Evolutionary conservation across 352 stramenopile genomes (phyloP), one percentile per base, ranked within the genome.

Genomic region (Phytophthora uliginosa): DNA sequence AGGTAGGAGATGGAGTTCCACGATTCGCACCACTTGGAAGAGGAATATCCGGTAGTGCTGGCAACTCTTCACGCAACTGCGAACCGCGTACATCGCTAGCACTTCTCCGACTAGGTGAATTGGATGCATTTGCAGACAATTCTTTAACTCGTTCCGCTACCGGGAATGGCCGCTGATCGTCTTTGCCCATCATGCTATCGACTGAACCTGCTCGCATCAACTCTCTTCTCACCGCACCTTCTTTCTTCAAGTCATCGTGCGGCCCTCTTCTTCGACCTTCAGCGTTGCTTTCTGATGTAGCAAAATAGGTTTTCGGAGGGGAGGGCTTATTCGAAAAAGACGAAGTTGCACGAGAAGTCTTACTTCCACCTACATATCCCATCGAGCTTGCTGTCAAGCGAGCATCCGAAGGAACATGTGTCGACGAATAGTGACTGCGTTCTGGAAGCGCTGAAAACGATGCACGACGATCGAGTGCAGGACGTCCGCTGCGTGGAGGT

Each of bases 21-120:
- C 64, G 60, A 55, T 48, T 54, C 60, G 12, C 56, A 48, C 55
- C 52, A 64, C 67, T 72, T 33, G 81, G 83, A 51, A 86, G 73
- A 34, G 88, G 88, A 28, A 95, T 95, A 40, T 93, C 79, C 8
- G 86, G 88, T 18, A 95, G 66, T 24, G 76, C 75, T 68, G 88
- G 85, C 2, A 89, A 64, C 36, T 93, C 86, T 73, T 95, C 88
- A 42, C 71, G 72, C 18, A 26, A 38, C 9, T 57, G 59, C 42
- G 51, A 59, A 34, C 36, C 20, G 42, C 24, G 34, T 55, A 31
- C 31, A 47, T 58, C 59, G 33, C 51, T 36, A 28, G 63, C 38
- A 40, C n/a, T 66, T 70, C 48, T 40, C 55, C 54, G 66, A 55
- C 53, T 74, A 8, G 63, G 62, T 10, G 69, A 75, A 28, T 69